phyloP scores from a whole-genome alignment of 1,284 basidiomycete genomes.

The Exobasidium cylindrosporum region DNA sequence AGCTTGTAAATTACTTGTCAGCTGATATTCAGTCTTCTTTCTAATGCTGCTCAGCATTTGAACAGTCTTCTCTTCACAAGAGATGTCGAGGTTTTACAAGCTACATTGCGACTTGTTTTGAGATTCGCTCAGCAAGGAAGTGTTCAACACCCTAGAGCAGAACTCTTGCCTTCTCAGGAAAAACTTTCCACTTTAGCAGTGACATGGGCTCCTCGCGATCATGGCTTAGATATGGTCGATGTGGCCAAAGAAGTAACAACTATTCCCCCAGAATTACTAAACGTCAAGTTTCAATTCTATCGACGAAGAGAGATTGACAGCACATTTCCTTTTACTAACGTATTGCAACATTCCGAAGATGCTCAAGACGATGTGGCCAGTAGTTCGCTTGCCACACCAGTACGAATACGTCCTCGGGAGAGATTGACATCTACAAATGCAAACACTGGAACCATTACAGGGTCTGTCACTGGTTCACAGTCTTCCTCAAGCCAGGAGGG shows the following conservation, averaged over 20 bases:
- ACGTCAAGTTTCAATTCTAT: constrained; percentile 59
- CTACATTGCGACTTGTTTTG: constrained; percentile 78
- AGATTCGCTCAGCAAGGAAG: constrained; percentile 94
- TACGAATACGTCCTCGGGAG: neutral
- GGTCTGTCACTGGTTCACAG: neutral
- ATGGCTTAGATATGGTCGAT: constrained; percentile 57
- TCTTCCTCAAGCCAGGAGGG: constrained; percentile 20
- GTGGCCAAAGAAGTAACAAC: constrained; percentile 51
- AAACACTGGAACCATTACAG: neutral
- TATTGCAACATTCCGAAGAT: neutral
- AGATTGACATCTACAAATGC: neutral
- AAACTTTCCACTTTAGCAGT: constrained; percentile 46
- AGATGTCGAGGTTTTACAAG: constrained; percentile 82
- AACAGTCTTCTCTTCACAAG: constrained; percentile 82
- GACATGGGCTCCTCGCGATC: constrained; percentile 47
- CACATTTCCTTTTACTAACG: neutral
- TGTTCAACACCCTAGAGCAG: constrained; percentile 39
- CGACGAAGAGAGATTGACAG: constrained; percentile 19
- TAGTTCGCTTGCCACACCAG: neutral
- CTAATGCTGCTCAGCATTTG: too few species aligned
- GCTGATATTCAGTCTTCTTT: too few species aligned
- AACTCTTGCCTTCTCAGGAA: constrained; percentile 38
- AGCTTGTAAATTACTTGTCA: neutral
- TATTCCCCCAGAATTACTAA: constrained; percentile 49
- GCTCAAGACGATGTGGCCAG: neutral